These are phyloP conservation scores for Amaranthus cruentus DNA, from an alignment of 148 eudicot genomes.

Conservation along the genomic window DNA sequence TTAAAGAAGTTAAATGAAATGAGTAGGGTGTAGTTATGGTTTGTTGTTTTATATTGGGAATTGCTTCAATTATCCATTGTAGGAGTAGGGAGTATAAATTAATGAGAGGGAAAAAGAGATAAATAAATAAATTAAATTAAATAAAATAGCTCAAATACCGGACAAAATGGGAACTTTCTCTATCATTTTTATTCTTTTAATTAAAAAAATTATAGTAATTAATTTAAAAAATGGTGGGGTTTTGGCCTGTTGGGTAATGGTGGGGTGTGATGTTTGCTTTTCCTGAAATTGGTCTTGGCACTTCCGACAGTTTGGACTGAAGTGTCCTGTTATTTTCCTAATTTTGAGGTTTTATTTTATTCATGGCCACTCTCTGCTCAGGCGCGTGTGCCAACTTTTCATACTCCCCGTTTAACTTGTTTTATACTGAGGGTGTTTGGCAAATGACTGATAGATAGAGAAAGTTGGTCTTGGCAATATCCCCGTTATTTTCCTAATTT, in stretches of 20 bases:
- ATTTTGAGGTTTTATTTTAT: constrained; percentile 18
- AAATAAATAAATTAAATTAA: too few relatives aligned
- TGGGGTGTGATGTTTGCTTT: constrained; percentile 25
- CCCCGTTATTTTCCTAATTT: too few relatives aligned
- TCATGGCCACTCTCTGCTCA: not conserved
- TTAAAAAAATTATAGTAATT: not conserved
- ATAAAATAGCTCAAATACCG: constrained; percentile 20
- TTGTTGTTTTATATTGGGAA: constrained; percentile 26
- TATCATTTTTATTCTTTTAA: not conserved
- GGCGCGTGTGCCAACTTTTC: constrained; percentile 15
- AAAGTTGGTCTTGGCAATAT: too few relatives aligned
- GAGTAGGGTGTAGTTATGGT: constrained; percentile 20
- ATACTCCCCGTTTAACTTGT: too few relatives aligned
- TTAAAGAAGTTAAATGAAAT: not conserved
- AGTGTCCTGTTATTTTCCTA: constrained; percentile 24
- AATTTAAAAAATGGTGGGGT: not conserved
- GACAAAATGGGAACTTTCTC: constrained; percentile 10
- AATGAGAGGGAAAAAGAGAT: not conserved
- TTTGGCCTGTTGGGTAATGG: not conserved
- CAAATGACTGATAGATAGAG: too few relatives aligned
- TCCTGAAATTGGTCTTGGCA: constrained; percentile 29
- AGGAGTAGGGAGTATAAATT: not conserved
- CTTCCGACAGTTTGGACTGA: constrained; percentile 49
- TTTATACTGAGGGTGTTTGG: too few relatives aligned
- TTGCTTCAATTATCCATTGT: not conserved